Percentiles rank a stretch among this genome's conserved stretches.
Evolutionary conservation across 352 stramenopile genomes (phyloP).

Genomic region (Phytophthora capsici): DNA sequence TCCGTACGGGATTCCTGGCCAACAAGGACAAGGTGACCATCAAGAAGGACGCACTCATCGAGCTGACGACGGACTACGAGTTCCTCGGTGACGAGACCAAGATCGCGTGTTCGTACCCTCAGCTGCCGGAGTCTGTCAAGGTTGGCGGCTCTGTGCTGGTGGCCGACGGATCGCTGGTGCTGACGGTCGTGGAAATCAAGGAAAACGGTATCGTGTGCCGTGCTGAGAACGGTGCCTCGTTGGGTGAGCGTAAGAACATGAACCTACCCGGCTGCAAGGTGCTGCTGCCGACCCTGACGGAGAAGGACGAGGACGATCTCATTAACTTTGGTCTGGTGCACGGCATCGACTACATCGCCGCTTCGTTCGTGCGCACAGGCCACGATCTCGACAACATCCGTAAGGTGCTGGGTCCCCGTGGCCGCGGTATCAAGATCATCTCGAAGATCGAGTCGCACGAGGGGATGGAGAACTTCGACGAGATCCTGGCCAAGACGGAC

Average conservation of each 20-base stretch:
- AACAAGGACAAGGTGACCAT: conserved; percentile 80
- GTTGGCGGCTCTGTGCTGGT: conserved; percentile 93
- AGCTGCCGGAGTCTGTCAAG: conserved; percentile 90
- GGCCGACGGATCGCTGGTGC: conserved; percentile 94
- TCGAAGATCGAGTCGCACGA: conserved; percentile 99
- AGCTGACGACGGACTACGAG: conserved; percentile 67
- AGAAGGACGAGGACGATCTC: conserved; percentile 94
- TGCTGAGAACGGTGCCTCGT: conserved; percentile 83
- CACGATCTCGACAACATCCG: conserved; percentile 97
- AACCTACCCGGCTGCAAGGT: conserved; percentile 94
- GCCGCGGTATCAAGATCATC: conserved; percentile 95
- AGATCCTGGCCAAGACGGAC: conserved; percentile 97
- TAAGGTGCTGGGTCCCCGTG: conserved; percentile 79
- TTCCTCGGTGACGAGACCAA: conserved; percentile 81
- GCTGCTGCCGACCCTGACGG: conserved; percentile 91
- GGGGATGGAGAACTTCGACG: conserved; percentile 95
- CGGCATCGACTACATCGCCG: conserved; percentile 97
- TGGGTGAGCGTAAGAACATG: conserved; percentile 97
- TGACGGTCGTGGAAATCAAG: conserved; percentile 87
- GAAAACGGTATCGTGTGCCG: conserved; percentile 74
- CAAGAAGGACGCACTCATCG: conserved; percentile 59
- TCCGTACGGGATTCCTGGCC: conserved; percentile 90
- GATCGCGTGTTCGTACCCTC: conserved; percentile 94
- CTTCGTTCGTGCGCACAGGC: conserved; percentile 97
- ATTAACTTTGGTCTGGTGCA: conserved; percentile 95